Percentiles rank a stretch among this genome's conserved stretches.
Evolutionary conservation across 2,329 filamentous ascomycete species (phyloP).

Genomic region (Fusarium scirpi): DNA sequence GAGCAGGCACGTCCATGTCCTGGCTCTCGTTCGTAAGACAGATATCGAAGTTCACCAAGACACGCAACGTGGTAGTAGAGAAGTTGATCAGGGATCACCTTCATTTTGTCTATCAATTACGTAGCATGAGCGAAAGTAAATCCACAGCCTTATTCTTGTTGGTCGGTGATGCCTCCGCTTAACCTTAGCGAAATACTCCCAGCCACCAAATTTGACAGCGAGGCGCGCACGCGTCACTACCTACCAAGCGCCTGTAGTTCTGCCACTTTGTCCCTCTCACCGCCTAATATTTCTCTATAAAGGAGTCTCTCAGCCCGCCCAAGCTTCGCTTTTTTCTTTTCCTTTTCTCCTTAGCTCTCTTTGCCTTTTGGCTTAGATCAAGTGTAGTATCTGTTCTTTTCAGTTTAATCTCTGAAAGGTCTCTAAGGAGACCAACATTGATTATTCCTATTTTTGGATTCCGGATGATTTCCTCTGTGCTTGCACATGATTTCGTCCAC

Average conservation of each 20-base stretch:
- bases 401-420: slow-evolving; percentile 96
- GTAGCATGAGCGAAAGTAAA: not conserved
- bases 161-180: slow-evolving; percentile 9
- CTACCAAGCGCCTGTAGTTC: slow-evolving; percentile 4
- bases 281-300: slow-evolving; percentile 11
- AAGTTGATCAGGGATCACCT: not conserved
- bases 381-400: slow-evolving; percentile 98
- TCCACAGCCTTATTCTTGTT: not conserved
- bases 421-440: slow-evolving; percentile 72
- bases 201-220: slow-evolving; percentile 19
- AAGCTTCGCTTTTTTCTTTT: slow-evolving; percentile 17
- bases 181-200: slow-evolving; percentile 17
- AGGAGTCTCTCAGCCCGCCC: not conserved
- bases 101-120: not conserved
- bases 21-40: not conserved
- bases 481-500: slow-evolving; percentile 25
- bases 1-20: too few species aligned
- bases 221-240: not conserved
- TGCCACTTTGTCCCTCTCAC: slow-evolving; percentile 6
- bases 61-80: not conserved
- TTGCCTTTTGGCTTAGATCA: slow-evolving; percentile 81
- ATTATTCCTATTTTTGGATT: slow-evolving; percentile 35
- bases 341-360: slow-evolving; percentile 32
- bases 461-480: slow-evolving; percentile 25
- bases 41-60: not conserved